Evolutionary conservation across 2,329 filamentous ascomycete genomes (phyloP).

Genomic region (Arthrobotrys sphaeroides): DNA sequence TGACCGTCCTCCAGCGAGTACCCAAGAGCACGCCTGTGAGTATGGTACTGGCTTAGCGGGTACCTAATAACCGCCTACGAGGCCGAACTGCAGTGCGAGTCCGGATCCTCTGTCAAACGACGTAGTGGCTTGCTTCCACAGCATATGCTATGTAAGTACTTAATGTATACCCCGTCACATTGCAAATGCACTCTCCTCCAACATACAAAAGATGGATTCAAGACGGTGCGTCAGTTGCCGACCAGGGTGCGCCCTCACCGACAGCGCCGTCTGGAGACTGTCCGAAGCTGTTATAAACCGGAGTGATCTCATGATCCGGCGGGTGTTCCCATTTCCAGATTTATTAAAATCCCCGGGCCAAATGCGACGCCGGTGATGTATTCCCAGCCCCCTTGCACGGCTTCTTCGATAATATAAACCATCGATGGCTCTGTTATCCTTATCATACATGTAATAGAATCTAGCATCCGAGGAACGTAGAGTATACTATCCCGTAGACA

Average conservation of each 20-base stretch:
- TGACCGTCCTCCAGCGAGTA: conserved; percentile 6
- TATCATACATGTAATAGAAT: neutral
- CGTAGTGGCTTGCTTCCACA: conserved; percentile 1
- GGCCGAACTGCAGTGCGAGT: neutral
- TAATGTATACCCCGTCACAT: neutral
- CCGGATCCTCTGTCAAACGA: neutral
- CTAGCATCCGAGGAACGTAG: neutral
- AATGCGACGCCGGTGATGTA: neutral
- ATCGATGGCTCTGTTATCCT: neutral
- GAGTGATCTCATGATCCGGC: conserved; percentile 14
- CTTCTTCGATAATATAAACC: neutral
- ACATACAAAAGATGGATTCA: no score
- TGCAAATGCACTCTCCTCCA: neutral
- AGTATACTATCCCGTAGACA: neutral
- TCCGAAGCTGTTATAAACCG: neutral
- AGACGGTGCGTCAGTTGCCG: conserved; percentile 4
- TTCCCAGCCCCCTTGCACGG: neutral
- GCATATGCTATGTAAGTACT: conserved; percentile 3
- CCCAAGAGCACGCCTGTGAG: neutral
- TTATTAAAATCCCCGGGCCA: neutral
- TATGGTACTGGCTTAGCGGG: neutral
- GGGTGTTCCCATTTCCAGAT: conserved; percentile 12
- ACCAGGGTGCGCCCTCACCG: neutral
- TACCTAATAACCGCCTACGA: neutral
- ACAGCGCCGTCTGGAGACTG: conserved; percentile 12